Base-by-base conservation (phyloP, 1,284 basidiomycete genomes). In the Microbotryomycetes sp. region DNA sequence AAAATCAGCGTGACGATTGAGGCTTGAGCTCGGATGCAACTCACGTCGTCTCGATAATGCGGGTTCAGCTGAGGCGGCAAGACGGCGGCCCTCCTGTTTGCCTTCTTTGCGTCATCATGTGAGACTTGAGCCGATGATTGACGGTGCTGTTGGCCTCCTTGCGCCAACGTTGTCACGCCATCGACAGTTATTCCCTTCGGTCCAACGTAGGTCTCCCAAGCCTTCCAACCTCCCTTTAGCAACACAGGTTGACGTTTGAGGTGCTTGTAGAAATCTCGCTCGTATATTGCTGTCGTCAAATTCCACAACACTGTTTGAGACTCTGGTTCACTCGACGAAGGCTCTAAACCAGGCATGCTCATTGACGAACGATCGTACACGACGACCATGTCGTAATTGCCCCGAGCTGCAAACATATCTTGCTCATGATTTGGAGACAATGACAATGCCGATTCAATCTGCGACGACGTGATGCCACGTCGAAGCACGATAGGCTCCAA, bases 341-440 rank as follows among this genome's bases (percentile, higher is more conserved):
- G 69, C 5, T 47, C 54, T 4, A 59, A 49, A 14, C 23, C 59
- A 4, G 51, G 78, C 68, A 88, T 82, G 2, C 77, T 76, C 29
- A 80, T 80, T 2, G 90, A 92, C 5, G 80, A 77, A 49, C 83
- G 76, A 75, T 98, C 93, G 75, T 92, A 92, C 2, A 97, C 78
- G 12, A 88, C 88, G n/a, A 97, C 84, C 16, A 96, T 77, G 69
- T 97, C 92, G 75, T 89, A 96, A 70, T 86, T 86, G 72, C 91
- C 83, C 29, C 94, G 86, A 60, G 87, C 86, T 28, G 79, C 76
- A 75, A 97, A 97, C 22, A 87, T 78, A 1, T 80, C 79, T 47
- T 80, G 81, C 76, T 97, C 92, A 45, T 81, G 74, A 26, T 81
- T 79, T 0, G 92, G 88, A 1, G 84, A 85, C 23, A 90, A 77